A percentile compares a stretch with the other conserved stretches of the same genome.
phyloP scores from a whole-genome alignment of 2,329 filamentous ascomycete species.

The Xylariales sp. region DNA sequence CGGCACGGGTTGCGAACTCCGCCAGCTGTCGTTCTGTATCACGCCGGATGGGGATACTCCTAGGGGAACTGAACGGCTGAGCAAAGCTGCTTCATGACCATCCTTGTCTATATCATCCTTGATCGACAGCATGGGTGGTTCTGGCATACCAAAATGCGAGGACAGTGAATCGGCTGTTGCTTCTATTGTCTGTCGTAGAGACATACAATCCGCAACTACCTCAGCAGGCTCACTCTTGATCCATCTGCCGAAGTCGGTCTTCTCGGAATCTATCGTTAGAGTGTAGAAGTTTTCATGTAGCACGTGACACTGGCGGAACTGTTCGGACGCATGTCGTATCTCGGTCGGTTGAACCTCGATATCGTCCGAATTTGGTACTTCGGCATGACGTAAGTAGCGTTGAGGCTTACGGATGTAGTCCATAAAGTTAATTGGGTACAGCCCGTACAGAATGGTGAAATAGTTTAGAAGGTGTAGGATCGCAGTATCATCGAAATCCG shows the following conservation, averaged over 20 bases:
- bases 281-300: conserved; percentile 83
- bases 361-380: conserved; percentile 65
- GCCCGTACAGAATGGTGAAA: conserved; percentile 76
- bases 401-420: conserved; percentile 80
- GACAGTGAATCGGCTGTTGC: conserved; percentile 12
- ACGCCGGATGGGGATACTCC: conserved; percentile 18
- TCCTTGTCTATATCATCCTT: conserved; percentile 29
- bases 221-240: conserved; percentile 75
- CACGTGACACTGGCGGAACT: conserved; percentile 67
- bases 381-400: conserved; percentile 68
- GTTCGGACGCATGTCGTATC: conserved; percentile 70
- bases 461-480: conserved; percentile 68
- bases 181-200: conserved; percentile 45
- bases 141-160: conserved; percentile 17
- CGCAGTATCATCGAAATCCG: conserved; percentile 56
- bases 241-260: conserved; percentile 72
- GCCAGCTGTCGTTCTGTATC: conserved; percentile 41
- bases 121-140: conserved; percentile 16
- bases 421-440: conserved; percentile 84
- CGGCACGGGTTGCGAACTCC: conserved; percentile 48
- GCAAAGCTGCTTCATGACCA: conserved; percentile 33
- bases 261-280: conserved; percentile 73
- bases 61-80: conserved; percentile 30
- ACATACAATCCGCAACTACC: conserved; percentile 74
- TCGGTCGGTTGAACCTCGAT: conserved; percentile 75